Evolutionary conservation across 371 early-diverging fungal species (phyloP).

Genomic region (Mucor velutinosus): DNA sequence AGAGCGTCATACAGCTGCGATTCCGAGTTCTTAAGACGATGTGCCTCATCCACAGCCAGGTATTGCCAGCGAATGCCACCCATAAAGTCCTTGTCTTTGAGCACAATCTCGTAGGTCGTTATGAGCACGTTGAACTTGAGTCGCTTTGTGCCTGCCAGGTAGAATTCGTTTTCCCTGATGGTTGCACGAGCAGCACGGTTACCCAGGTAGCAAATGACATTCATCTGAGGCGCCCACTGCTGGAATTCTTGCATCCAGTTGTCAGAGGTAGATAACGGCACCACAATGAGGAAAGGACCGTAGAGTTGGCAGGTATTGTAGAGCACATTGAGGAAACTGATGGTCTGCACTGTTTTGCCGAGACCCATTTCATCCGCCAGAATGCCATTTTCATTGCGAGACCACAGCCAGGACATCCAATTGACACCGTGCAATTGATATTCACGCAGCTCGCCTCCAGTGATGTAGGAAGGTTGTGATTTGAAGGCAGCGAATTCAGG

Average conservation of each 20-base stretch:
- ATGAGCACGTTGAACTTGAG: slow-evolving; percentile 91
- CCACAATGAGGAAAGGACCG: slow-evolving; percentile 96
- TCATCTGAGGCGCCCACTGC: slow-evolving; percentile 94
- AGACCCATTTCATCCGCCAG: slow-evolving; percentile 95
- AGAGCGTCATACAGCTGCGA: slow-evolving; percentile 87
- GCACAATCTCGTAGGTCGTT: slow-evolving; percentile 94
- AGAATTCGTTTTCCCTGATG: slow-evolving; percentile 94
- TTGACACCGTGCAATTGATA: slow-evolving; percentile 98
- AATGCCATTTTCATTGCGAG: slow-evolving; percentile 93
- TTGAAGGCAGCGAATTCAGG: slow-evolving; percentile 77
- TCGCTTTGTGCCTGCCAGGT: slow-evolving; percentile 51
- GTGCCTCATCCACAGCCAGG: slow-evolving; percentile 91
- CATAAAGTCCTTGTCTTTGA: slow-evolving; percentile 85
- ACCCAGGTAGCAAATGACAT: slow-evolving; percentile 89
- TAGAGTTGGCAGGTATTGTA: slow-evolving; percentile 82
- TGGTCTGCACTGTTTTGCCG: slow-evolving; percentile 99
- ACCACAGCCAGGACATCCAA: slow-evolving; percentile 99
- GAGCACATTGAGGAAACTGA: slow-evolving; percentile 94
- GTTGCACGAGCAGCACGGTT: slow-evolving; percentile 78
- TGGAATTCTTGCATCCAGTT: slow-evolving; percentile 95
- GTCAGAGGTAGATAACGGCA: slow-evolving; percentile 93
- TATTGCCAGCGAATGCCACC: slow-evolving; percentile 83
- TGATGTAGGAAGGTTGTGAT: slow-evolving; percentile 82
- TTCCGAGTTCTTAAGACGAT: slow-evolving; percentile 88
- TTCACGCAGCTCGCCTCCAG: slow-evolving; percentile 92